Evolutionary conservation across 208 protist genomes (phyloP), one percentile per base, ranked within the genome.

Genomic region (Endotrypanum monterogeii): DNA sequence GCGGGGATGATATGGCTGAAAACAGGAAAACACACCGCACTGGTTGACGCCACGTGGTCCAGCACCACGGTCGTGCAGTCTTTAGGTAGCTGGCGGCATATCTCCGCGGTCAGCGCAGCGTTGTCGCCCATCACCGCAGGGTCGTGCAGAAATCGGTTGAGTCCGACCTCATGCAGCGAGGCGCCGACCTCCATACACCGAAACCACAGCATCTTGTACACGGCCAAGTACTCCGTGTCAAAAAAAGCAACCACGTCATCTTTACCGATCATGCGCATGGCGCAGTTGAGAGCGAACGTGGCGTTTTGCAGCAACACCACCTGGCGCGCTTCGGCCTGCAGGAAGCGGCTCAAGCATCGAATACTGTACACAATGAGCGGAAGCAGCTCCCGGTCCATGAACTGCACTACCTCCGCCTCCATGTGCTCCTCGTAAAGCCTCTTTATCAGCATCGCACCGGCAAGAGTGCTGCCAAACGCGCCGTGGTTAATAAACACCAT

Each of bases 401-500:
- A 97, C 60, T 89, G 73, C 8, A 98, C 89, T 51, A 97, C 92
- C 72, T 98, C 88, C 11, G 50, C 28, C 73, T 97, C 92, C 78
- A 92, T 91, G 56, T 87, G 73, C 52, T 80, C 50, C 54, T 97
- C 91, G 71, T 90, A 97, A 50, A 75, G 67, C n/a, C 85, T 84
- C 80, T 96, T 96, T 35, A 93, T 91, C 28, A 80, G 83, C 46
- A 95, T 44, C 4, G 88, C 85, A n/a, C 88, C 85, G 12, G 70
- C 72, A 30, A 96, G 75, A 1, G 89, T 73, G 58, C 93, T 88
- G 66, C 95, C 95, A 84, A 98, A 98, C 20, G 93, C 95, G n/a
- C 95, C 95, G 74, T 98, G 95, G 74, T 98, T 98, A 65, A 98
- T 89, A 78, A 97, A 97, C 30, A 87, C 81, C 78, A 94, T 88